Evolutionary conservation across 768 basidiomycete genomes (phyloP).

Genomic region (Cytidiella melzeri): DNA sequence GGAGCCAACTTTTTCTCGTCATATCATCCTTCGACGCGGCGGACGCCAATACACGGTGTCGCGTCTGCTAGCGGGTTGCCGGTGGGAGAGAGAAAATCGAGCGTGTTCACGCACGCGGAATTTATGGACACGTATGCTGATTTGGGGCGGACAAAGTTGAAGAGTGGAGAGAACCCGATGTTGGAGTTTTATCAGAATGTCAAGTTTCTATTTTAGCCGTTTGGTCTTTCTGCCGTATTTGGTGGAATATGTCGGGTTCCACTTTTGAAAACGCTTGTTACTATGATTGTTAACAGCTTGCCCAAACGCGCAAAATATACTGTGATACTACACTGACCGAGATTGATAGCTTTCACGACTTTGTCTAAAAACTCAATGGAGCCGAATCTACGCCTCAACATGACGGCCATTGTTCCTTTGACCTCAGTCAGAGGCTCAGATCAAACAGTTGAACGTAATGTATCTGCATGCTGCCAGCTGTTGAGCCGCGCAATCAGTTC

Average conservation of each 20-base stretch:
- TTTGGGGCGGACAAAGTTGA: constrained; percentile 58
- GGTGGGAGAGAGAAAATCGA: constrained; percentile 74
- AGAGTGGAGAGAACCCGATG: constrained; percentile 85
- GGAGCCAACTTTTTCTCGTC: constrained; percentile 72
- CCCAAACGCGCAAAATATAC: not conserved
- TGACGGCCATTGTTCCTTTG: not conserved
- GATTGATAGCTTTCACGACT: no score
- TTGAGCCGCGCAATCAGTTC: no score
- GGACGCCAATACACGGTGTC: constrained; percentile 65
- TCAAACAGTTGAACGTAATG: no score
- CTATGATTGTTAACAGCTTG: not conserved
- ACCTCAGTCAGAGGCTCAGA: no score
- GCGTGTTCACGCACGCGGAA: constrained; percentile 82
- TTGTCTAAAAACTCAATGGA: no score
- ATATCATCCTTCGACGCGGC: constrained; percentile 46
- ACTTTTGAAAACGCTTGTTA: no score
- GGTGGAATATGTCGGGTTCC: no score
- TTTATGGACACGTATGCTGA: constrained; percentile 87
- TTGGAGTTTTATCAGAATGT: constrained; percentile 90
- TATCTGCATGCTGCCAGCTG: no score
- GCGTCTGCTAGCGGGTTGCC: constrained; percentile 70
- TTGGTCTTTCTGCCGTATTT: no score
- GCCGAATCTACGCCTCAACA: no score
- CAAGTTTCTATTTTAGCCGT: constrained; percentile 72
- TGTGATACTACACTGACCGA: not conserved